Conservation (phyloP, 1,284 basidiomycete genomes). For the Ganoderma lingzhi region DNA sequence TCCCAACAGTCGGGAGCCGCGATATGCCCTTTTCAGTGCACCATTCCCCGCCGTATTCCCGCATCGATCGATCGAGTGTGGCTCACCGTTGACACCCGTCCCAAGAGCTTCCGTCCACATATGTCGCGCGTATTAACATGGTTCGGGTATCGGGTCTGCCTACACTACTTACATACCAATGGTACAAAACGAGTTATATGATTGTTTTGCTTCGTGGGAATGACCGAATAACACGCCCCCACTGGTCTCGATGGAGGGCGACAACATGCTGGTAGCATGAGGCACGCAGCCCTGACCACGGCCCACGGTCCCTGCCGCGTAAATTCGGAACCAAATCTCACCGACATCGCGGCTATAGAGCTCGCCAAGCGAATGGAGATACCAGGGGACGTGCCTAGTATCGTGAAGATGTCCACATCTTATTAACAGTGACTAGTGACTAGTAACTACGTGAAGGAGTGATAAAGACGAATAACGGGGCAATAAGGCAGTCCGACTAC, state of each 20-base stretch:
- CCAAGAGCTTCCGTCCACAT: neutral
- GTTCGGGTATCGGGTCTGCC: neutral
- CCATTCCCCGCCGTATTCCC: neutral
- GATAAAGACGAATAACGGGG: conserved; percentile 1
- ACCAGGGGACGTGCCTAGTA: neutral
- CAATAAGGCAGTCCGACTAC: neutral
- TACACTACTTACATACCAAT: neutral
- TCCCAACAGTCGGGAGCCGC: neutral
- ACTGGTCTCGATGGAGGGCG: neutral
- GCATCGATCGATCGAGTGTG: neutral
- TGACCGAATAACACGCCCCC: neutral
- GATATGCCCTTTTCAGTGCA: neutral
- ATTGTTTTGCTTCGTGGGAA: conserved; percentile 5
- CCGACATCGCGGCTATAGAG: neutral
- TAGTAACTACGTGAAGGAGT: neutral
- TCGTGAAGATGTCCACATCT: conserved; percentile 1
- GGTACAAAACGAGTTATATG: conserved; percentile 2
- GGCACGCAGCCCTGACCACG: neutral
- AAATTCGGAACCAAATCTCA: neutral
- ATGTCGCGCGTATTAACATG: neutral
- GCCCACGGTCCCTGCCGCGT: neutral
- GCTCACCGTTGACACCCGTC: neutral
- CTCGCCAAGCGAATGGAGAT: neutral
- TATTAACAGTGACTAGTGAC: neutral
- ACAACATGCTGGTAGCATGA: neutral